Percentiles rank a stretch among this genome's conserved stretches.
Conservation (phyloP, 257 asterid species). For the Solanum gandarillasii region DNA sequence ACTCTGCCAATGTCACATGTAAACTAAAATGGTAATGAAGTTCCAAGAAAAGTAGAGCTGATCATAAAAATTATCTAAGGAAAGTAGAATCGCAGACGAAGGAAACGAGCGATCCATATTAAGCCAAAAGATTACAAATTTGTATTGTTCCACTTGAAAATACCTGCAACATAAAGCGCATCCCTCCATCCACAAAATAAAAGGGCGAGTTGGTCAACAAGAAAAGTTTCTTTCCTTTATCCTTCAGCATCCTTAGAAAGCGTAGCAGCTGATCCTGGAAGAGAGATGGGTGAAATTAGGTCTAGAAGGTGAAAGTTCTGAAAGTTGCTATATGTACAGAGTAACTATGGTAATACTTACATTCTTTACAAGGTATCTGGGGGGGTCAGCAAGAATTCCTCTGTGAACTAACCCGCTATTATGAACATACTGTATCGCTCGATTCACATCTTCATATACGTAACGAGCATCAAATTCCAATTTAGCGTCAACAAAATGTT, state of each 20-base stretch:
- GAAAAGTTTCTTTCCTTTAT: constrained; percentile 91
- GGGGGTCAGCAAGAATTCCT: constrained; percentile 80
- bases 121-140: neutral
- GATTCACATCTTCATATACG: constrained; percentile 82
- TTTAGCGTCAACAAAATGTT: constrained; percentile 92
- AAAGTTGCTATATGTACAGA: neutral
- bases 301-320: neutral
- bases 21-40: neutral
- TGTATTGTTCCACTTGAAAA: neutral
- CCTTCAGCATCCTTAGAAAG: constrained; percentile 68
- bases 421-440: constrained; percentile 91
- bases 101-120: neutral
- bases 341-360: constrained; percentile 25
- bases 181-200: constrained; percentile 95
- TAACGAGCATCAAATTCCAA: constrained; percentile 87
- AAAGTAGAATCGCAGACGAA: neutral
- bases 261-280: constrained; percentile 63
- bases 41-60: neutral
- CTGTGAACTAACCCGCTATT: constrained; percentile 77
- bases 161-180: constrained; percentile 92
- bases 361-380: constrained; percentile 73
- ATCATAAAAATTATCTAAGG: neutral
- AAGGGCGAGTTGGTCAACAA: constrained; percentile 89
- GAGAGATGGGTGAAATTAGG: neutral
- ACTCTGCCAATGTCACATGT: neutral